Evolutionary conservation across 108 stramenopile genomes (phyloP), one percentile per base, ranked within the genome.

Genomic region (Phaeodactylum tricornutum): DNA sequence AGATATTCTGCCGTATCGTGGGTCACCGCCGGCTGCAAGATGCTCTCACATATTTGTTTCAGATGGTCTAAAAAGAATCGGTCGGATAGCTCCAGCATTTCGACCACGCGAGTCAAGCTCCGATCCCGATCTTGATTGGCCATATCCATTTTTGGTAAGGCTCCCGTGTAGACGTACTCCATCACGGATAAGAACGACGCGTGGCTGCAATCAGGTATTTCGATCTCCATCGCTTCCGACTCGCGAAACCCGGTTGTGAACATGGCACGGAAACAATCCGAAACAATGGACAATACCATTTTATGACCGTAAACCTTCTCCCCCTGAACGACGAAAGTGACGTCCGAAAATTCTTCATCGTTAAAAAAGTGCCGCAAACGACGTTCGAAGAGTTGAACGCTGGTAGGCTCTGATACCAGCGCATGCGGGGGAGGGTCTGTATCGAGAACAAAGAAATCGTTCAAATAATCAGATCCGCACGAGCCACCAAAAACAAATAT

Each of bases 181-280:
- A 96, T 80, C 57, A 93, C 69, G 11, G 78, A 56, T 0, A 86
- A 24, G 74, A 96, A 93, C 22, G 69, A 77, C 28, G 74, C 67
- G 50, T 90, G 83, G 17, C 66, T 64, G 41, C 72, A 84, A 50
- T 89, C 77, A 0, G 74, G 79, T 26, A 94, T 82, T 26, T 83
- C 85, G 43, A 96, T 86, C 55, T 87, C 84, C 23, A 64, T 62
- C 12, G 69, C 71, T 24, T 74, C 69, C 11, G 64, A 62, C 57
- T 95, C 81, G 5, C 83, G 72, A 62, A 91, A 87, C 3, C 81
- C 81, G 24, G 81, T 62, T 30, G 71, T 84, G 61, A 94, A 93
- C 93, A 96, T 96, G 55, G 91, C 89, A 16, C 77, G 71, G 56
- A 93, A 94, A 45, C 81, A 91, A 46, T 94, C 87, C 9, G 88